Conservation (phyloP, 495 filamentous ascomycete species). For the Talaromyces wortmannii region DNA sequence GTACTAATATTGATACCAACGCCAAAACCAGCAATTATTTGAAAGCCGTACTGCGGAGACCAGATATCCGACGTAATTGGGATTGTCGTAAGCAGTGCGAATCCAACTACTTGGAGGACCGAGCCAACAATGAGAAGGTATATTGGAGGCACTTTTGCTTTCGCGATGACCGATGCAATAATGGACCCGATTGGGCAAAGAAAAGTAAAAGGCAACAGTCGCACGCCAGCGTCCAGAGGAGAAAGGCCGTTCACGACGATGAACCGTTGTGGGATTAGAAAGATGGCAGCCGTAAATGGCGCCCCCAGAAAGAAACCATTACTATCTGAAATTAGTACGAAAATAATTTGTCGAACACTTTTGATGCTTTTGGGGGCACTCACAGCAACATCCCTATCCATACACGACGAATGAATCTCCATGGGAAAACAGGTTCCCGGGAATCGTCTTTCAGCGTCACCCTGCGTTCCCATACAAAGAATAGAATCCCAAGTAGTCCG, state of each 20-base stretch:
- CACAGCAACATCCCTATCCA: too few species aligned
- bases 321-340: neutral
- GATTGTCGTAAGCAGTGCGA: neutral
- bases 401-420: too few species aligned
- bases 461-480: too few species aligned
- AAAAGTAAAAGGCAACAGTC: conserved; percentile 40
- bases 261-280: conserved; percentile 46
- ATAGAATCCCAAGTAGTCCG: too few species aligned
- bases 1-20: conserved; percentile 43
- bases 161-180: neutral
- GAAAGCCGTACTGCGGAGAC: conserved; percentile 26
- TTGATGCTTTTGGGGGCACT: too few species aligned
- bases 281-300: conserved; percentile 40
- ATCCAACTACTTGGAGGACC: neutral
- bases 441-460: too few species aligned
- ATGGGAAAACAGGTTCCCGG: too few species aligned
- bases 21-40: conserved; percentile 44
- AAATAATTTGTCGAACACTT: too few species aligned
- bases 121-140: neutral
- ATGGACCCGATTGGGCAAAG: neutral
- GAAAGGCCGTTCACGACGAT: conserved; percentile 38
- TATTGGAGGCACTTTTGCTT: neutral
- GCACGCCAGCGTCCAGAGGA: conserved; percentile 31
- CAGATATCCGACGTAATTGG: neutral
- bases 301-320: conserved; percentile 31